Evolutionary conservation across 768 basidiomycete genomes (phyloP), one percentile per base, ranked within the genome.

Genomic region (Sarcomyxa edulis): DNA sequence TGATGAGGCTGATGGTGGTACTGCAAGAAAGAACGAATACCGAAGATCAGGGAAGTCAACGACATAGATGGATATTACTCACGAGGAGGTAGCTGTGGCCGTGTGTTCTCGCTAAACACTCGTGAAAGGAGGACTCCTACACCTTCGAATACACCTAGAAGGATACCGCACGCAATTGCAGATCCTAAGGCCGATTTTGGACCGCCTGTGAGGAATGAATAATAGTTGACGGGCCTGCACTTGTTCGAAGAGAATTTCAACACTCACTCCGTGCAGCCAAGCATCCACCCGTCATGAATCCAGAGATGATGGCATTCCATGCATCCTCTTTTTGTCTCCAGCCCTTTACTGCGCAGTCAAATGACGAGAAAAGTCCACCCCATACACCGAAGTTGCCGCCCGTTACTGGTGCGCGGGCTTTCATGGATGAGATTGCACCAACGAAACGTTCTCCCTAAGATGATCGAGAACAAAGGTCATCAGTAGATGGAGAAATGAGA

Each of bases 301-400:
- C 96, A 18, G 93, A 92, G 36, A 96, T 84, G 53, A 99, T 98
- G 28, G 93, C 93, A 56, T 99, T 99, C 93, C 93, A 99, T 36
- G 95, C 88, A 60, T 96, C 94, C 64, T 96, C 93, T 59, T 97
- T 96, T 68, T 96, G 92, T 59, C 93, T 74, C 70, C 80, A 90
- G 10, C 92, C 90, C 65, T 99, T 98, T 50, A 99, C 86, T 1
- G 93, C 93, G 61, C 96, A 99, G 62, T 98, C 96, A 51, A 96
- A 99, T 23, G 91, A 88, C 31, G 93, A 97, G 62, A 99, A 99
- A 81, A 99, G 86, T 49, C 95, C 96, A 58, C 95, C 89, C 87
- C 89, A 91, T 11, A 90, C 84, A 51, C 87, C 85, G 58, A 95
- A 96, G 66, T 97, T 95, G 20, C 95, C 96, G 35, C 96, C 96